phyloP scores from a whole-genome alignment of 164 flowering plant species.

The Stephania yunnanensis region DNA sequence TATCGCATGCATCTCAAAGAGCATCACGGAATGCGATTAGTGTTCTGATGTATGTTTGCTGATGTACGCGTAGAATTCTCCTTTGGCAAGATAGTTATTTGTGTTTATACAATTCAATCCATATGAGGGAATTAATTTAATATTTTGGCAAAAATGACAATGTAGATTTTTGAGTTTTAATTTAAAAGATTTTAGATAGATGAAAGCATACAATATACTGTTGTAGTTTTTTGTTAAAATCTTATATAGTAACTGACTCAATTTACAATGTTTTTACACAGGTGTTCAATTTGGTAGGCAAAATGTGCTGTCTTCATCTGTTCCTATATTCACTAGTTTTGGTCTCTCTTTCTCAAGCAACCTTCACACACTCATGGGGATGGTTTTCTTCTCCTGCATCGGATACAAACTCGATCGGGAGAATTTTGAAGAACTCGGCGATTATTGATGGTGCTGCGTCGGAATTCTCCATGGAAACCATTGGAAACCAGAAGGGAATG shows the following conservation, averaged over 20 bases:
- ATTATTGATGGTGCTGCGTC: constrained; percentile 19
- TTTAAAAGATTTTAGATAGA: too few relatives aligned
- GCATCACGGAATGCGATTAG: too few relatives aligned
- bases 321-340: constrained; percentile 13
- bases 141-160: too few relatives aligned
- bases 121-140: background rate
- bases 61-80: too few relatives aligned
- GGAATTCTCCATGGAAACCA: constrained; percentile 52
- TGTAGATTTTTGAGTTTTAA: too few relatives aligned
- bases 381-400: constrained; percentile 28
- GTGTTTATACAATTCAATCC: background rate
- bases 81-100: background rate
- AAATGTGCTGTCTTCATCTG: constrained; percentile 9
- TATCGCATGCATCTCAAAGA: too few relatives aligned
- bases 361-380: constrained; percentile 29
- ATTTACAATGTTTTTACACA: background rate
- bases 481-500: constrained; percentile 33
- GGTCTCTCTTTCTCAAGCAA: constrained; percentile 14
- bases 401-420: background rate
- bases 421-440: background rate
- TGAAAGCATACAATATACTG: background rate
- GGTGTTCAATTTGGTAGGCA: background rate
- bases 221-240: too few relatives aligned
- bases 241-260: background rate
- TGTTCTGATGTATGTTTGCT: too few relatives aligned